Evolutionary conservation across 2,329 filamentous ascomycete genomes (phyloP), one percentile per base, ranked within the genome.

Genomic region (Xylariaceae sp.): DNA sequence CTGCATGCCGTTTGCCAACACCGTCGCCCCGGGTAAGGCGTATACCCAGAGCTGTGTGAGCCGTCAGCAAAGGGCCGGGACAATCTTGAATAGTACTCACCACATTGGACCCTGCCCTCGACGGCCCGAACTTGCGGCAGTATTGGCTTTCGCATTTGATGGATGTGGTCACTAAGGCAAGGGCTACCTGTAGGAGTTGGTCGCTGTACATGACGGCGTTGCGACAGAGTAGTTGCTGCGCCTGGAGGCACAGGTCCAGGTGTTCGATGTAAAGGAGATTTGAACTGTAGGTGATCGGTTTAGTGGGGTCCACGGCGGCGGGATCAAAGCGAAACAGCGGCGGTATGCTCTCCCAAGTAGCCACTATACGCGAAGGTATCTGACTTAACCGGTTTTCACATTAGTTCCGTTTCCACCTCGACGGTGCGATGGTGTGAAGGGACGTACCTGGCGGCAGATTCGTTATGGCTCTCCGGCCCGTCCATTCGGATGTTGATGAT

Each of bases 21-120:
- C 27, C 5, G 23, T 42, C 5, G 40, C 40, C 11, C 40, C 19
- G 14, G 40, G 40, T 22, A 42, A 29, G 7, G 14, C 40, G 40
- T 42, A 42, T 6, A 42, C 14, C 27, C 27, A 34, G 6, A 42
- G 27, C 40, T 42, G n/a, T n/a, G n/a, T n/a, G n/a, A n/a, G n/a
- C n/a, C n/a, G n/a, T n/a, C n/a, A n/a, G n/a, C n/a, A n/a, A n/a
- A n/a, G n/a, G n/a, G n/a, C n/a, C n/a, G n/a, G n/a, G n/a, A 17
- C 8, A 22, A 10, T 5, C 6, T 4, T 19, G 4, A 21, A 29
- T 29, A 40, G 37, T 16, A 23, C 37, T 27, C 12, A 39, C 37
- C 3, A 25, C 11, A 6, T 6, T n/a, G 21, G 37, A 39, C 21
- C 6, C 12, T 16, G n/a, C 20, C 16, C 16, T 39, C 14, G 37